Percentiles rank a stretch among this genome's conserved stretches.
Evolutionary conservation across 2,329 filamentous ascomycete genomes (phyloP).

Genomic region (Rachicladosporium sp.): DNA sequence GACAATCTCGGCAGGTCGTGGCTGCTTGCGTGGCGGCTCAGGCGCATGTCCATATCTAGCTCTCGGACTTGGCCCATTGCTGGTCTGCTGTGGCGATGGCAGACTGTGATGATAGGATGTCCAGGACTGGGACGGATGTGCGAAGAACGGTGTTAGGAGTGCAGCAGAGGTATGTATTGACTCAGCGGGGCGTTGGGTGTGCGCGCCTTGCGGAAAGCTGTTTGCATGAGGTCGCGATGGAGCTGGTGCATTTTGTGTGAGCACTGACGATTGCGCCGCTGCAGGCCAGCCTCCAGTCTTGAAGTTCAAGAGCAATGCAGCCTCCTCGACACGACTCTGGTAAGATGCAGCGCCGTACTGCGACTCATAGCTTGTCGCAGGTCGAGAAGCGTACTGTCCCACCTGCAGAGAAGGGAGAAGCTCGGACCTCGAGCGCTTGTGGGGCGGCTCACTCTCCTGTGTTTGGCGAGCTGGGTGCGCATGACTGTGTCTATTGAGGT

Average conservation of each 20-base stretch:
- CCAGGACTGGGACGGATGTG: not conserved
- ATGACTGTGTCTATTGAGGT: conserved; percentile 7
- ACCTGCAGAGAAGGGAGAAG: conserved; percentile 36
- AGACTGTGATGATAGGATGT: conserved; percentile 2
- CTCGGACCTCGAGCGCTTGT: conserved; percentile 50
- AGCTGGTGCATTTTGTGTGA: conserved; percentile 1
- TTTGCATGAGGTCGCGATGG: conserved; percentile 19
- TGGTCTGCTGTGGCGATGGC: conserved; percentile 12
- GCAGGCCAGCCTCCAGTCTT: conserved; percentile 18
- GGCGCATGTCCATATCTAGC: not conserved
- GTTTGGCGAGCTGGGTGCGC: conserved; percentile 14
- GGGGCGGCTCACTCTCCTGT: conserved; percentile 35
- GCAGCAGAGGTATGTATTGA: not conserved
- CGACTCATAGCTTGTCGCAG: conserved; percentile 34
- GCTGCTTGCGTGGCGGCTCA: too few species aligned
- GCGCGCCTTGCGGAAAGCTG: conserved; percentile 17
- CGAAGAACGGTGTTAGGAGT: not conserved
- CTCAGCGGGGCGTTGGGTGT: conserved; percentile 13
- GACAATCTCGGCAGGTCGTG: too few species aligned
- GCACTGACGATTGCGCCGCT: conserved; percentile 6
- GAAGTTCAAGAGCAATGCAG: conserved; percentile 35
- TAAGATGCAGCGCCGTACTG: conserved; percentile 10
- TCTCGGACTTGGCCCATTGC: conserved; percentile 2
- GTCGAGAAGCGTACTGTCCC: conserved; percentile 27
- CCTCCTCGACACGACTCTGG: conserved; percentile 31